phyloP scores from a whole-genome alignment of 2,329 filamentous ascomycete genomes.

The Niveomyces coronatus region DNA sequence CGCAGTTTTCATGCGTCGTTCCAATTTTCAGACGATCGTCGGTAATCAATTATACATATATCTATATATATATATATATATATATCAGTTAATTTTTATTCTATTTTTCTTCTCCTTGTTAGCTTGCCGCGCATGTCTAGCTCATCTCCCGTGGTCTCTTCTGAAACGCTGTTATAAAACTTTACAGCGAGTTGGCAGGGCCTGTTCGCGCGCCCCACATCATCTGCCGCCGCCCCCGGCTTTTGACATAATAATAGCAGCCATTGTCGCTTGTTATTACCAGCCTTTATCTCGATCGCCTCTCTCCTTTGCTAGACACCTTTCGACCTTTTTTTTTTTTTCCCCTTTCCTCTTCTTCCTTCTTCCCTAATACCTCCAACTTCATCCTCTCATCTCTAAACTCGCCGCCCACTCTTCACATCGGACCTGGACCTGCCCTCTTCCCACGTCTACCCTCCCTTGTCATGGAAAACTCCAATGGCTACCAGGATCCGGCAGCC shows the following conservation, averaged over 20 bases:
- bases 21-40: too few species aligned
- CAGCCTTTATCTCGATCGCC: neutral
- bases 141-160: too few species aligned
- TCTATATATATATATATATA: too few species aligned
- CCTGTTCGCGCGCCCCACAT: slow-evolving; percentile 3
- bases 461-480: slow-evolving; percentile 5
- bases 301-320: neutral
- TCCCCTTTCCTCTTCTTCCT: neutral
- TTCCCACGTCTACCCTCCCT: neutral
- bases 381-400: neutral
- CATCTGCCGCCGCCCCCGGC: slow-evolving; percentile 1
- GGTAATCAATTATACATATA: too few species aligned
- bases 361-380: neutral
- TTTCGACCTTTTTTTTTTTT: neutral
- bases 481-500: slow-evolving; percentile 2
- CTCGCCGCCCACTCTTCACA: neutral
- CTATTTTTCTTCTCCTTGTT: too few species aligned
- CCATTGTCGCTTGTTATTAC: too few species aligned
- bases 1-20: too few species aligned
- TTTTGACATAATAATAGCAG: too few species aligned
- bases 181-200: too few species aligned
- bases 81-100: too few species aligned
- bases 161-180: too few species aligned
- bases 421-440: neutral
- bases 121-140: too few species aligned